These are phyloP conservation scores for Penicillium lividum DNA, from an alignment of 495 filamentous ascomycete genomes.

Conservation along the genomic window DNA sequence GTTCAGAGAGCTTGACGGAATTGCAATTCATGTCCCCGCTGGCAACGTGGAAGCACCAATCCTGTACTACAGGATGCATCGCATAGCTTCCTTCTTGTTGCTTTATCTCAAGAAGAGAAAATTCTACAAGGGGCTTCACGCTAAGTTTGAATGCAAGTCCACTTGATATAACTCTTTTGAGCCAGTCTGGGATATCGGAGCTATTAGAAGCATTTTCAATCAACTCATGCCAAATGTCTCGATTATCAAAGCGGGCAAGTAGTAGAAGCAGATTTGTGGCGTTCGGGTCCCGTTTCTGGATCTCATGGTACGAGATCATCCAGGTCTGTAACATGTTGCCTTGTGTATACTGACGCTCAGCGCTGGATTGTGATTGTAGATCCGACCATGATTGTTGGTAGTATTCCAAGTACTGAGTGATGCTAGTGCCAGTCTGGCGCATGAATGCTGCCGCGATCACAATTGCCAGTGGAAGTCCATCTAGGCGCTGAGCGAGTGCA, in stretches of 20 bases:
- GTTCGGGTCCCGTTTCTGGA: slow-evolving; percentile 33
- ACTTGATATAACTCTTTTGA: slow-evolving; percentile 26
- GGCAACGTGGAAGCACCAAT: slow-evolving; percentile 33
- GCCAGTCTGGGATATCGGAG: slow-evolving; percentile 29
- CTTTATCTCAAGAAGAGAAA: slow-evolving; percentile 32
- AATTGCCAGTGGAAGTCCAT: slow-evolving; percentile 46
- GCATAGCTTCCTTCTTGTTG: slow-evolving; percentile 32
- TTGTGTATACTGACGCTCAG: slow-evolving; percentile 33
- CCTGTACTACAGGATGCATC: slow-evolving; percentile 37
- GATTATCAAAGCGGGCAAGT: slow-evolving; percentile 51
- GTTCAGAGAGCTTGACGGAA: slow-evolving; percentile 17
- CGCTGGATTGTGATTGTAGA: slow-evolving; percentile 30
- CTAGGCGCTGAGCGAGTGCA: slow-evolving; percentile 30
- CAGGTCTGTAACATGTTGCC: slow-evolving; percentile 48
- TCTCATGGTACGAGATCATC: slow-evolving; percentile 43
- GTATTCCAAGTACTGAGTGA: slow-evolving; percentile 37
- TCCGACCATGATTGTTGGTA: slow-evolving; percentile 45
- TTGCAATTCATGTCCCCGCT: slow-evolving; percentile 10
- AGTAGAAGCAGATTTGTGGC: slow-evolving; percentile 43
- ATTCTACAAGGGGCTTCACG: slow-evolving; percentile 31
- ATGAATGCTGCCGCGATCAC: slow-evolving; percentile 45
- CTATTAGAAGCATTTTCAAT: slow-evolving; percentile 18
- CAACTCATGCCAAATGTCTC: slow-evolving; percentile 54
- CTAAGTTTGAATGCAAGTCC: slow-evolving; percentile 31
- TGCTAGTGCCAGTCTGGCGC: slow-evolving; percentile 32